These are phyloP conservation scores for Aspergillus pseudoviridinutans DNA, from an alignment of 2,329 filamentous ascomycete species.

Conservation along the genomic window DNA sequence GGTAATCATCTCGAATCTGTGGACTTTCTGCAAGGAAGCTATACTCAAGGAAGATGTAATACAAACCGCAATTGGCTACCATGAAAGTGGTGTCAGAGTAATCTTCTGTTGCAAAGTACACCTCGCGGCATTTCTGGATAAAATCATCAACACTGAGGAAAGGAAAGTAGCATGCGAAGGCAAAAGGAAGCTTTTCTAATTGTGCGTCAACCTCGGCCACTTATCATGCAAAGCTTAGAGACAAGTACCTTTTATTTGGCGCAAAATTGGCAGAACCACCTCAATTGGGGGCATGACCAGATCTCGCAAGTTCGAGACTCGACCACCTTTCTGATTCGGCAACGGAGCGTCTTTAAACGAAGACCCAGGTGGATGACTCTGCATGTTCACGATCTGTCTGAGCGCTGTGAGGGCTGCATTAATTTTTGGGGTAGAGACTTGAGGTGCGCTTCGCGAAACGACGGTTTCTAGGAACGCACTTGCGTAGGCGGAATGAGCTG, in stretches of 20 bases:
- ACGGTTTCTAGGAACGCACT: conserved; percentile 41
- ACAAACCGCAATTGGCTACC: conserved; percentile 37
- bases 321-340: conserved; percentile 20
- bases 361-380: conserved; percentile 25
- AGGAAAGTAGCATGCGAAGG: conserved; percentile 27
- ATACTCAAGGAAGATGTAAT: conserved; percentile 35
- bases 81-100: conserved; percentile 40
- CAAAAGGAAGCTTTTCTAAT: conserved; percentile 19
- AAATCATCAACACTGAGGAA: conserved; percentile 33
- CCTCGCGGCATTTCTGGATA: conserved; percentile 37
- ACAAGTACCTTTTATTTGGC: conserved; percentile 30
- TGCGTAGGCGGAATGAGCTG: conserved; percentile 47
- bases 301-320: conserved; percentile 27
- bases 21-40: conserved; percentile 18
- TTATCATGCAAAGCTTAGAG: too few species aligned
- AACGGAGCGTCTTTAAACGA: conserved; percentile 24
- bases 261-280: conserved; percentile 30
- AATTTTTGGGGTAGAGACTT: conserved; percentile 36
- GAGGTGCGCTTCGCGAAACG: conserved; percentile 32
- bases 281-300: conserved; percentile 35
- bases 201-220: neutral
- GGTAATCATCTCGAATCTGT: conserved; percentile 22
- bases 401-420: conserved; percentile 35
- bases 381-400: conserved; percentile 37
- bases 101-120: conserved; percentile 43